Evolutionary conservation across 2,329 filamentous ascomycete species (phyloP).

Genomic region (Cladosporium cucumerinum): DNA sequence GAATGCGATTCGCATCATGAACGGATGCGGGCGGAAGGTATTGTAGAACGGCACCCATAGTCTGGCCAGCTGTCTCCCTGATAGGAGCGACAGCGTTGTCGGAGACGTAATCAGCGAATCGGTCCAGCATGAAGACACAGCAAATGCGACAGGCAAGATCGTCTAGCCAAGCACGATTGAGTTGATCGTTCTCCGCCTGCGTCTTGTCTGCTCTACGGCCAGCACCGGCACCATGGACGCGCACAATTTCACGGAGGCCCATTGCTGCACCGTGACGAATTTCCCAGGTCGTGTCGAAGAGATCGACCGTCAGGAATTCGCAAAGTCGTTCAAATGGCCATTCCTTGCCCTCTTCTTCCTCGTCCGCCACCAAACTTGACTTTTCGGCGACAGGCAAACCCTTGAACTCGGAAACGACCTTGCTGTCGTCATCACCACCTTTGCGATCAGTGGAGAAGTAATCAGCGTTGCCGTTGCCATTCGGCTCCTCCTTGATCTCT

Average conservation of each 20-base stretch:
- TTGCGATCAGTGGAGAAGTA: constrained; percentile 88
- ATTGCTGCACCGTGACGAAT: constrained; percentile 94
- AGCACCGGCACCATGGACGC: constrained; percentile 86
- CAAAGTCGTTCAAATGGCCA: constrained; percentile 95
- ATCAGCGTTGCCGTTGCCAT: constrained; percentile 58
- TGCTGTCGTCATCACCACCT: constrained; percentile 79
- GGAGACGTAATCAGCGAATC: constrained; percentile 95
- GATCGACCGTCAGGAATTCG: constrained; percentile 87
- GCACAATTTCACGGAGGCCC: constrained; percentile 84
- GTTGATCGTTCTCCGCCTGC: constrained; percentile 68
- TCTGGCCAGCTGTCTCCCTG: constrained; percentile 90
- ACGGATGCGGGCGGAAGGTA: constrained; percentile 79
- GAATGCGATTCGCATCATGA: constrained; percentile 75
- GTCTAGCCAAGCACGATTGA: constrained; percentile 85
- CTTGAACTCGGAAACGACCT: constrained; percentile 94
- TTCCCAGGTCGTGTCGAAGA: constrained; percentile 94
- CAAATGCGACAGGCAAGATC: constrained; percentile 92
- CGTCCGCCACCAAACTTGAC: constrained; percentile 76
- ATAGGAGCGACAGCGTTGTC: constrained; percentile 97
- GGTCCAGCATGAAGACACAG: constrained; percentile 94
- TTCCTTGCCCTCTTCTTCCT: constrained; percentile 71
- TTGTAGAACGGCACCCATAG: constrained; percentile 81
- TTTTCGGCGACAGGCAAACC: constrained; percentile 77
- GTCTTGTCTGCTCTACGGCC: constrained; percentile 71
- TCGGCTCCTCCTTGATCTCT: constrained; percentile 52